These are phyloP conservation scores for Zangia roseola DNA, from an alignment of 768 basidiomycete species.

Conservation along the genomic window DNA sequence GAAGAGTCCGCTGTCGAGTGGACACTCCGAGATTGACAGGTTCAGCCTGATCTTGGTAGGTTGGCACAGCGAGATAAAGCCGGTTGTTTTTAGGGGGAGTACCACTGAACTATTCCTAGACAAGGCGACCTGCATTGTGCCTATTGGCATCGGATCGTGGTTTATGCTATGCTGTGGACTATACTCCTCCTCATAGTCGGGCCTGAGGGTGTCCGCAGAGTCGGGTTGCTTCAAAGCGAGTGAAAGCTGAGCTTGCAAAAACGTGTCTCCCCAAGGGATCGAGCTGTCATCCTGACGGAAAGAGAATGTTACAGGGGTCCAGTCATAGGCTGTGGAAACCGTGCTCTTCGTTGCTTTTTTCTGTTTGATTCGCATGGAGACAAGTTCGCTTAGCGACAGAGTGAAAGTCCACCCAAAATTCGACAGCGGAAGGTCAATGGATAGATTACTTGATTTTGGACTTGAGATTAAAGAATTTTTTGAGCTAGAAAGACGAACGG, in stretches of 20 bases:
- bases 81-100: not conserved
- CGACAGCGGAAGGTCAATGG: constrained; percentile 11
- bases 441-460: not conserved
- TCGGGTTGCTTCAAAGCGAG: not conserved
- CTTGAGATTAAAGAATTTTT: too few species aligned
- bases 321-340: not conserved
- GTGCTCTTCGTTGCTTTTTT: not conserved
- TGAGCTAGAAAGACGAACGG: too few species aligned
- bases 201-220: not conserved
- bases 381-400: constrained; percentile 6
- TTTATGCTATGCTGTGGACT: too few species aligned
- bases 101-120: not conserved
- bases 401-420: constrained; percentile 16
- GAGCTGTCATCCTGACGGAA: constrained; percentile 1
- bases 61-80: not conserved
- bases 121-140: constrained; percentile 1
- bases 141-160: not conserved
- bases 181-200: too few species aligned
- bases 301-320: constrained; percentile 7
- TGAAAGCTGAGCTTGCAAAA: constrained; percentile 9
- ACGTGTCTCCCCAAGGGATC: constrained; percentile 14
- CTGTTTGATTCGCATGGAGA: too few species aligned
- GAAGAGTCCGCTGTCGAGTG: constrained; percentile 18
- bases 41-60: constrained; percentile 7
- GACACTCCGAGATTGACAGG: constrained; percentile 15